These are phyloP conservation scores for Warburgia ugandensis DNA, from an alignment of 164 flowering plant species.

Conservation along the genomic window DNA sequence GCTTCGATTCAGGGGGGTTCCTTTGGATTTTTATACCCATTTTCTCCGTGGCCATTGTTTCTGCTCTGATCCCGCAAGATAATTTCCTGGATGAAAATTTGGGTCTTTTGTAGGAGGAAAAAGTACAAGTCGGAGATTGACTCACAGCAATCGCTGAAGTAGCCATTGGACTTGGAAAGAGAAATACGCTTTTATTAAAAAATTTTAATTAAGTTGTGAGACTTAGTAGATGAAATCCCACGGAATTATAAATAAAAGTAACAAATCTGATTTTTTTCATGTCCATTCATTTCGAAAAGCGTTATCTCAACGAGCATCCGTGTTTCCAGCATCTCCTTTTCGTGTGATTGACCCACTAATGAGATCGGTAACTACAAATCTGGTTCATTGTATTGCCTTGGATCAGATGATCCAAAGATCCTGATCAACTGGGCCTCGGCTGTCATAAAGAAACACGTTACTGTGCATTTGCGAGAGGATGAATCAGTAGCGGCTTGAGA, in stretches of 20 bases:
- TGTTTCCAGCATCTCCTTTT: no score
- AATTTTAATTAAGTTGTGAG: no score
- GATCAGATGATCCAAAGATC: no score
- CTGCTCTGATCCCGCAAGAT: slow-evolving; percentile 20
- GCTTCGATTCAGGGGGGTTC: slow-evolving; percentile 71
- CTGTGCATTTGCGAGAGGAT: no score
- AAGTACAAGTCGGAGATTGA: not conserved
- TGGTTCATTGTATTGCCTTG: no score
- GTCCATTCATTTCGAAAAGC: slow-evolving; percentile 6
- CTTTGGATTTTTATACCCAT: slow-evolving; percentile 52
- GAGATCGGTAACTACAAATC: no score
- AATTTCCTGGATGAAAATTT: not conserved
- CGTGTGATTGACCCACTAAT: no score
- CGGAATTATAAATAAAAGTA: not conserved
- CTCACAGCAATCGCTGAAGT: not conserved
- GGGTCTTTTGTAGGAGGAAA: not conserved
- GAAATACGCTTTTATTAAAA: not conserved
- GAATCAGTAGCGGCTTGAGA: no score
- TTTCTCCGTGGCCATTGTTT: slow-evolving; percentile 53
- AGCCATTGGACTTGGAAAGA: not conserved
- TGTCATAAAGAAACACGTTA: no score
- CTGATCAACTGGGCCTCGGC: no score
- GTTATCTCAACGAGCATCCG: no score
- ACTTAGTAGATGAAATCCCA: not conserved
- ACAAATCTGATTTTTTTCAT: not conserved